A percentile compares a stretch with the other conserved stretches of the same genome.
Conservation (phyloP, 768 basidiomycete genomes). For the Sporobolomyces phaffii region DNA sequence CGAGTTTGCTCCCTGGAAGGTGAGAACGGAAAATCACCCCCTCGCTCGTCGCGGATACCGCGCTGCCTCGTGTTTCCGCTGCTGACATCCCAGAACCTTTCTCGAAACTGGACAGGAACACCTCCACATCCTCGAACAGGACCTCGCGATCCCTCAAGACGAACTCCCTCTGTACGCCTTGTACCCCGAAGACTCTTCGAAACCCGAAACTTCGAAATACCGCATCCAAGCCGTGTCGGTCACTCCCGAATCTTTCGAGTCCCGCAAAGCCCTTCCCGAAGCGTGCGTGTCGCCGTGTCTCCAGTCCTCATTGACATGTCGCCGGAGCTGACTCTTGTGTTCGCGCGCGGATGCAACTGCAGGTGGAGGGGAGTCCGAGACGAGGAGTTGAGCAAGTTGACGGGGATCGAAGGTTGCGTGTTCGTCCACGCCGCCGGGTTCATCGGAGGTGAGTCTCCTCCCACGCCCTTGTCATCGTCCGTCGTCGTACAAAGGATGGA, state of each 20-base stretch:
- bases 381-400: conserved; percentile 63
- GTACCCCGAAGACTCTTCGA: conserved; percentile 72
- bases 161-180: conserved; percentile 72
- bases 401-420: conserved; percentile 73
- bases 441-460: conserved; percentile 67
- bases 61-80: not conserved
- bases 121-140: conserved; percentile 75
- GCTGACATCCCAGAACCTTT: too few species aligned
- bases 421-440: conserved; percentile 96
- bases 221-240: conserved; percentile 86
- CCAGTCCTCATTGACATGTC: not conserved
- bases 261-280: conserved; percentile 86
- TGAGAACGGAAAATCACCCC: conserved; percentile 42
- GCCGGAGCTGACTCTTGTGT: not conserved
- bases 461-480: too few species aligned
- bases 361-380: conserved; percentile 87
- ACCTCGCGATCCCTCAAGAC: conserved; percentile 51
- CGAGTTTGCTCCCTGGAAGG: conserved; percentile 82
- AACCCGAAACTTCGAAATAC: conserved; percentile 54
- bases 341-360: not conserved
- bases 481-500: too few species aligned
- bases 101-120: too few species aligned
- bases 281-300: conserved; percentile 44
- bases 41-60: too few species aligned
- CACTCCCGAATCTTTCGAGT: conserved; percentile 75